These are phyloP conservation scores for Boletus rex-veris DNA, from an alignment of 768 basidiomycete species.

Conservation along the genomic window DNA sequence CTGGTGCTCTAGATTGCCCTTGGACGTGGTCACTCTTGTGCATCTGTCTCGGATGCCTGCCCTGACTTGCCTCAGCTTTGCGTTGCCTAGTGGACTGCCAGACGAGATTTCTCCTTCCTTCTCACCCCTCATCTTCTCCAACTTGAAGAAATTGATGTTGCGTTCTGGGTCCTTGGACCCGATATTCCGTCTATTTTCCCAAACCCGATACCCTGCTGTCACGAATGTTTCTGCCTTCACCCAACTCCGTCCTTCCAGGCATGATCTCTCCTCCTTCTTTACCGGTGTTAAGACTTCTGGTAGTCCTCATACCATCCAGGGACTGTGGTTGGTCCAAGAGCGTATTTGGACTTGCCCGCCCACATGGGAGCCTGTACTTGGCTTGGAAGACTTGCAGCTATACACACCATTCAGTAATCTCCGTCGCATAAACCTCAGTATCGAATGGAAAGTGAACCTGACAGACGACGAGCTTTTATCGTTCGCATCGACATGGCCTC, in stretches of 20 bases:
- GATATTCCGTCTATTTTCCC: background rate
- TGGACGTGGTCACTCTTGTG: background rate
- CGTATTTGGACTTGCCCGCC: background rate
- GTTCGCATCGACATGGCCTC: background rate
- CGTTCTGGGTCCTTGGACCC: background rate
- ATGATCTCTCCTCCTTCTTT: background rate
- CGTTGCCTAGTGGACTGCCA: background rate
- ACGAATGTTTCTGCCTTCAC: background rate
- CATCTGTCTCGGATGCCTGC: background rate
- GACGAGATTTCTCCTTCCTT: background rate
- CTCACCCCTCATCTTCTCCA: background rate
- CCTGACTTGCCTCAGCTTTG: background rate
- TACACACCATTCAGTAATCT: background rate
- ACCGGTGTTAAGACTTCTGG: background rate
- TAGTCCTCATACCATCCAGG: background rate
- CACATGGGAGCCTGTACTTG: background rate
- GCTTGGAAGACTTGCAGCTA: background rate
- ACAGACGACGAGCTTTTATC: background rate
- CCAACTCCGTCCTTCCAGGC: background rate
- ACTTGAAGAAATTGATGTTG: background rate
- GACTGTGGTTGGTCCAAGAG: background rate
- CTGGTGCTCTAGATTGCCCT: too few relatives aligned
- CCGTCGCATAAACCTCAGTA: background rate
- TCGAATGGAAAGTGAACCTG: background rate
- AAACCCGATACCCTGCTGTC: background rate